Evolutionary conservation across 805 yeast genomes (phyloP).

Genomic region (Myxozyma lipomycoides): DNA sequence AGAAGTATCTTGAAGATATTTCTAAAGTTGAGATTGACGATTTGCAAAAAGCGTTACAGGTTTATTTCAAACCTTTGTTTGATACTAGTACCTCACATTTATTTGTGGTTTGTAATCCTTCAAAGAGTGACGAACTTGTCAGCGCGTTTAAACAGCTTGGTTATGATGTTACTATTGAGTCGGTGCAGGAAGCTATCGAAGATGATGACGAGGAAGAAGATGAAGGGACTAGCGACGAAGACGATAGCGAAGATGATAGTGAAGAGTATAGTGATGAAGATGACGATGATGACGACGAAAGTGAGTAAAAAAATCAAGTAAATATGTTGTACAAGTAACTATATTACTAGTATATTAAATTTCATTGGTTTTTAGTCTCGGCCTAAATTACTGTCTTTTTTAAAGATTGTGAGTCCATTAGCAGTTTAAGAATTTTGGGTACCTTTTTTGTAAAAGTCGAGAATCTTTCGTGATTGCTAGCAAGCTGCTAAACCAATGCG

Average conservation of each 20-base stretch:
- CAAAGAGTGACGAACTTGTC: slow-evolving; percentile 48
- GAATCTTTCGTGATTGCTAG: too few species aligned
- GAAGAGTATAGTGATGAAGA: slow-evolving; percentile 29
- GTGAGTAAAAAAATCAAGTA: neutral
- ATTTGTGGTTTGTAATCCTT: slow-evolving; percentile 71
- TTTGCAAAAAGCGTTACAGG: slow-evolving; percentile 44
- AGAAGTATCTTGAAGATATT: slow-evolving; percentile 50
- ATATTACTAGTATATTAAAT: too few species aligned
- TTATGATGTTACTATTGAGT: slow-evolving; percentile 56
- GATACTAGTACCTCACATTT: slow-evolving; percentile 52
- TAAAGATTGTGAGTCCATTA: too few species aligned
- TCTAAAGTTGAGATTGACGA: slow-evolving; percentile 51
- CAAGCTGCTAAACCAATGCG: too few species aligned
- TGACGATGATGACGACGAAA: slow-evolving; percentile 7
- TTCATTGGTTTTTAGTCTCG: too few species aligned
- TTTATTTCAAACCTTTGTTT: slow-evolving; percentile 65
- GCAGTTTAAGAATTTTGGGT: too few species aligned
- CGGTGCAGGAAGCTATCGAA: slow-evolving; percentile 28
- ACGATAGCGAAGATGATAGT: slow-evolving; percentile 32
- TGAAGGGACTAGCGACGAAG: slow-evolving; percentile 28
- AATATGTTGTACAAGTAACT: neutral
- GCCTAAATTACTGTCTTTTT: neutral
- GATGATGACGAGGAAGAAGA: slow-evolving; percentile 30
- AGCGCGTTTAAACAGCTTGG: slow-evolving; percentile 52
- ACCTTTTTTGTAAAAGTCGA: too few species aligned